Evolutionary conservation across 2,329 filamentous ascomycete genomes (phyloP), one percentile per base, ranked within the genome.

Genomic region (Eutypella sp.): DNA sequence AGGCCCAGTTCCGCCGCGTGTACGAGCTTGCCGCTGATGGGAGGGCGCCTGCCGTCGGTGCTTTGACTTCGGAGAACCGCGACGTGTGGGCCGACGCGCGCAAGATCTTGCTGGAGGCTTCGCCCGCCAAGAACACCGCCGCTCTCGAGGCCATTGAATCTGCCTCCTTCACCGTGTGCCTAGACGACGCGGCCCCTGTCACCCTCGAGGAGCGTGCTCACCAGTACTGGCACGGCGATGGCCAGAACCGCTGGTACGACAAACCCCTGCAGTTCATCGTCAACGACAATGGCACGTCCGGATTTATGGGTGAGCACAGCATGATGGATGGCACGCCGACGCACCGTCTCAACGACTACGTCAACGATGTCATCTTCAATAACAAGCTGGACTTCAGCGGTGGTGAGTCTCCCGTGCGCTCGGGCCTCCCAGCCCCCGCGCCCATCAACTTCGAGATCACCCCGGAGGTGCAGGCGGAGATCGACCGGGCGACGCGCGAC

Each of bases 321-420:
- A 97, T 99, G 93, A 99, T 99, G 95, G 93, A 99, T 65, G 93
- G 95, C 54, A 99, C 93, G 6, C 91, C 95, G 1, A 99, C 95
- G 2, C 93, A 97, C 71, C 86, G 95, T 38, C 79, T 99, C 15
- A 99, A 96, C 68, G 93, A 99, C 76, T 93, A 90, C 63, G 79
- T 95, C 64, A 95, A 92, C 73, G 83, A 87, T 64, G 79, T 88
- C 61, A 96, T 97, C 67, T 91, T 96, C 71, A 85, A 85, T 72
- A 92, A 96, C 73, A 95, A 93, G 67, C 82, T 99, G 48, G 90
- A 96, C 68, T 88, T 96, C 63, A 86, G 85, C 49, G 80, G n/a
- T n/a, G n/a, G n/a, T n/a, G n/a, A 90, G 64, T 79, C 89, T 7
- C 72, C 74, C 31, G 70, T 95, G 49, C 89, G 93, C 59, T 90